Base-by-base conservation (phyloP, 2,329 filamentous ascomycete genomes). In the Alternaria tenuissima region DNA sequence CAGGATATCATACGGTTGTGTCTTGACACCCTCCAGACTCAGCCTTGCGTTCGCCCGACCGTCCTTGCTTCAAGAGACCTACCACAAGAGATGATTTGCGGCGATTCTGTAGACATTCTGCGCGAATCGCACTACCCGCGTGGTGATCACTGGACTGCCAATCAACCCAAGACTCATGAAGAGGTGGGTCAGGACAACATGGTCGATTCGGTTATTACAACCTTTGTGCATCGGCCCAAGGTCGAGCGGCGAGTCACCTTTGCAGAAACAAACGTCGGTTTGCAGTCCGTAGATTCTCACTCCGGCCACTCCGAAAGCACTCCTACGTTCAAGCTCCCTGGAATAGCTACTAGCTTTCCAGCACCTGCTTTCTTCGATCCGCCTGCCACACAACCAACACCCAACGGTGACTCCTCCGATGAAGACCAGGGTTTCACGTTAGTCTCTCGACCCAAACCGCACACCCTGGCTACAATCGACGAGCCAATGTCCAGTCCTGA, bases 401-500 rank as follows among this genome's bases (percentile, higher is more conserved):
- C 18, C 18, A 12, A 57, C 3, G 39, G 43, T 18, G 63, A 65
- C 3, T 64, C 59, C 11, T 68, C 65, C 4, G 63, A 65, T 38
- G 69, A 71, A 34, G 70, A 73, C 20, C 59, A 67, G 7, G 72
- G 69, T 28, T 75, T 69, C 53, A 63, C 65, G 1, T 30, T 74
- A 14, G 66, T 75, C 5, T 62, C 63, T 49, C 62, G 64, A 18
- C 70, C 70, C 20, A 67, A 64, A 20, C 14, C 41, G 2, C 32
- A 28, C 9, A 20, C 16, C 1, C 16, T 11, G 14, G 18, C 30
- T 22, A 42, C 48, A 12, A 18, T 43, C 20, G 49, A 62, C 6
- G 55, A 57, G 22, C 47, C 48, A 4, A 57, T 65, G 52, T 67
- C 63, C 7, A 66, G 63, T 20, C 64, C 60, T 1, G 63, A 68